phyloP scores from a whole-genome alignment of 2,329 filamentous ascomycete genomes.

The Aspergillus neoniger region DNA sequence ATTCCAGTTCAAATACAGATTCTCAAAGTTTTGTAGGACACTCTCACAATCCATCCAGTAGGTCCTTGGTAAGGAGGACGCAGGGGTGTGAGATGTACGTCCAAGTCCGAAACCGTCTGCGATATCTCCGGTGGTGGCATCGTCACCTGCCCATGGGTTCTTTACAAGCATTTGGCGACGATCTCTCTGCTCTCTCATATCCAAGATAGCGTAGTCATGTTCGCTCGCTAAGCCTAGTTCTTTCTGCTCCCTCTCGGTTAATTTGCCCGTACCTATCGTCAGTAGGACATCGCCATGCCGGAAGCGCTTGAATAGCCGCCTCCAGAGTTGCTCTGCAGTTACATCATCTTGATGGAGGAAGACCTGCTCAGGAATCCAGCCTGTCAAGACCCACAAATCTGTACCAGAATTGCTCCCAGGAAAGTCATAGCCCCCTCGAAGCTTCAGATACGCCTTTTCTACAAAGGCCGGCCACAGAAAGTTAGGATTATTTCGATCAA shows the following conservation, averaged over 20 bases:
- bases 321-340: conserved; percentile 75
- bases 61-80: conserved; percentile 62
- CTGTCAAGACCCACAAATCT: conserved; percentile 87
- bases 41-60: conserved; percentile 94
- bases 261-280: conserved; percentile 84
- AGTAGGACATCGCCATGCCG: conserved; percentile 78
- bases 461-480: conserved; percentile 88
- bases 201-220: conserved; percentile 90
- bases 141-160: conserved; percentile 86
- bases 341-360: conserved; percentile 87
- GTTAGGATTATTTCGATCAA: conserved; percentile 78
- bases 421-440: conserved; percentile 95
- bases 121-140: conserved; percentile 44
- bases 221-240: conserved; percentile 81
- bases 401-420: conserved; percentile 96
- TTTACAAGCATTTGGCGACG: conserved; percentile 78
- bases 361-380: conserved; percentile 95
- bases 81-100: conserved; percentile 22
- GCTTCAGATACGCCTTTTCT: conserved; percentile 95
- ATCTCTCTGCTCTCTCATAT: conserved; percentile 66
- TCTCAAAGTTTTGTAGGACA: conserved; percentile 88
- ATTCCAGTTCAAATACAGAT: conserved; percentile 97
- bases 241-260: conserved; percentile 74
- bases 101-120: conserved; percentile 13
- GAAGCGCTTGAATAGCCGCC: conserved; percentile 72